Percentiles rank a stretch among this genome's conserved stretches.
Evolutionary conservation across 2,329 filamentous ascomycete species (phyloP).

Genomic region (Ascochyta pisi): DNA sequence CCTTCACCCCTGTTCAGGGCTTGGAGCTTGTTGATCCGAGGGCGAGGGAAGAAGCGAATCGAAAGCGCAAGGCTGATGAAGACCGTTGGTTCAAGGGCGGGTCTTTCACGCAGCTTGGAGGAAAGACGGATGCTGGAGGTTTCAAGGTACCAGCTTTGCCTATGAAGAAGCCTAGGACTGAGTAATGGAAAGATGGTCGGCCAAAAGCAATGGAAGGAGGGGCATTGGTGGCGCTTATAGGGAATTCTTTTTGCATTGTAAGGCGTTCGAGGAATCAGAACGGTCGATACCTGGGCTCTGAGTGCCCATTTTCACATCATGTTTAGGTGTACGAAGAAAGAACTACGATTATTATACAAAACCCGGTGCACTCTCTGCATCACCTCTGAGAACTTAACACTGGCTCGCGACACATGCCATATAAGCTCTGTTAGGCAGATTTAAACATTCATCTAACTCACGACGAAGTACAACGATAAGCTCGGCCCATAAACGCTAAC

Average conservation of each 20-base stretch:
- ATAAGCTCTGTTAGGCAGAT: no score
- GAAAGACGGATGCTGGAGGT: conserved; percentile 63
- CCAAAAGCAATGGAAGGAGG: no score
- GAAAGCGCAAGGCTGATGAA: conserved; percentile 92
- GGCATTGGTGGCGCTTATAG: neutral
- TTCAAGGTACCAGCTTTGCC: conserved; percentile 87
- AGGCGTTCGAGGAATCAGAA: conserved; percentile 8
- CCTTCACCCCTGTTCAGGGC: conserved; percentile 94
- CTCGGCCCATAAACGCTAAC: no score
- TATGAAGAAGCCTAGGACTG: conserved; percentile 66
- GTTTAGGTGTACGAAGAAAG: no score
- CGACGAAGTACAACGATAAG: no score
- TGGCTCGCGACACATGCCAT: no score
- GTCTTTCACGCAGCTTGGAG: conserved; percentile 84
- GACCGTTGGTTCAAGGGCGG: conserved; percentile 97
- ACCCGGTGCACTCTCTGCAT: no score
- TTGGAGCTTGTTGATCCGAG: conserved; percentile 95
- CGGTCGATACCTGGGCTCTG: conserved; percentile 13
- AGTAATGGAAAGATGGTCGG: neutral
- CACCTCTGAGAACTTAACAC: no score
- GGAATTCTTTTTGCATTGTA: conserved; percentile 8
- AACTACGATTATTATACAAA: no score
- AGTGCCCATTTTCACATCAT: neutral
- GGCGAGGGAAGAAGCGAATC: conserved; percentile 81
- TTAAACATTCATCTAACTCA: no score